A percentile compares a stretch with the other conserved stretches of the same genome.
Evolutionary conservation across 768 basidiomycete species (phyloP).

Genomic region (Trametes cubensis): DNA sequence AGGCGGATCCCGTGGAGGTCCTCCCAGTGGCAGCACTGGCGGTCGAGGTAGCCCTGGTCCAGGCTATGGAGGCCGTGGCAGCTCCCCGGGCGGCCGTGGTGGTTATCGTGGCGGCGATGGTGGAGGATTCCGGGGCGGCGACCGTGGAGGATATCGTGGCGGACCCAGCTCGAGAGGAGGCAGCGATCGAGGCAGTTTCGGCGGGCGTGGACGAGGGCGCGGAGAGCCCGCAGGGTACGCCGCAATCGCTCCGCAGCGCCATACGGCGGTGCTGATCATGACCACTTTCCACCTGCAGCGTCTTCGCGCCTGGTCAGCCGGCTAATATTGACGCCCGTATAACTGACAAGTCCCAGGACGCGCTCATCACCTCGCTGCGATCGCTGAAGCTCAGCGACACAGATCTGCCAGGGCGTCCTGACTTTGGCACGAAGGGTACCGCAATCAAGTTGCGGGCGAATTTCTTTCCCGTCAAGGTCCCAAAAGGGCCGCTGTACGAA

Average conservation of each 20-base stretch:
- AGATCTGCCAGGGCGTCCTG: constrained; percentile 51
- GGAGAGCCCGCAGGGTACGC: constrained; percentile 42
- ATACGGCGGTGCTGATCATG: neutral
- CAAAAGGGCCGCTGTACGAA: constrained; percentile 50
- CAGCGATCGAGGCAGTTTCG: constrained; percentile 31
- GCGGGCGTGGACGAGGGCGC: constrained; percentile 37
- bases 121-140: constrained; percentile 32
- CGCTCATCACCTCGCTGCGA: constrained; percentile 42
- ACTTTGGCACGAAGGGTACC: constrained; percentile 47
- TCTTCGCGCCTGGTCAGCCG: constrained; percentile 42
- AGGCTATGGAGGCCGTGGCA: constrained; percentile 24
- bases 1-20: constrained; percentile 35
- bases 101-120: constrained; percentile 33
- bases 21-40: constrained; percentile 35
- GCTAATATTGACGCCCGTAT: constrained; percentile 60
- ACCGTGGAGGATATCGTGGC: constrained; percentile 32
- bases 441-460: constrained; percentile 53
- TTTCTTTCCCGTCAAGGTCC: constrained; percentile 53
- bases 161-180: constrained; percentile 34
- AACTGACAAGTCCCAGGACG: constrained; percentile 44
- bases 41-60: constrained; percentile 27
- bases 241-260: neutral
- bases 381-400: constrained; percentile 32
- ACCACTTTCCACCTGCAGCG: constrained; percentile 33
- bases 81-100: constrained; percentile 31